Evolutionary conservation across 2,329 filamentous ascomycete species (phyloP).

Genomic region (Rutstroemia sp.): DNA sequence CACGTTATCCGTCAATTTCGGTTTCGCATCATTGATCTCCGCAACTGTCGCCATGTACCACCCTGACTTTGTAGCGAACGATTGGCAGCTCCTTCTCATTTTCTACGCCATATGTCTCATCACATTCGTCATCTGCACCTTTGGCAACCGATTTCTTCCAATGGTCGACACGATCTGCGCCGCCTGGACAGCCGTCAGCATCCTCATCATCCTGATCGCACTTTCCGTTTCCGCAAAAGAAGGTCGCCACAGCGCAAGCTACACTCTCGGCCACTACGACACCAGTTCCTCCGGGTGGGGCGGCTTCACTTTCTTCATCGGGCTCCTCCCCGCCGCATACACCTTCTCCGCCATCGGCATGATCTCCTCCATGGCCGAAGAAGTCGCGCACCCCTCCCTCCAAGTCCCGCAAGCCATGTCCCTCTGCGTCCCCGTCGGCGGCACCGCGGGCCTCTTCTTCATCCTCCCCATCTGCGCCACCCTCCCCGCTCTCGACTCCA

Average conservation of each 20-base stretch:
- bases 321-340: slow-evolving; percentile 50
- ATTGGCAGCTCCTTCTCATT: slow-evolving; percentile 64
- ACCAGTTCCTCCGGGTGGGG: slow-evolving; percentile 49
- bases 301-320: slow-evolving; percentile 55
- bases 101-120: slow-evolving; percentile 62
- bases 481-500: slow-evolving; percentile 38
- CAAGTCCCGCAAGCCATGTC: slow-evolving; percentile 41
- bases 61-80: slow-evolving; percentile 41
- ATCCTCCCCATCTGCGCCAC: slow-evolving; percentile 44
- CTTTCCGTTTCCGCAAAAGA: slow-evolving; percentile 46
- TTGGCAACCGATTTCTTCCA: slow-evolving; percentile 61
- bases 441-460: slow-evolving; percentile 43
- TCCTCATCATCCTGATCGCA: slow-evolving; percentile 49
- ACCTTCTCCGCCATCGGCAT: slow-evolving; percentile 54
- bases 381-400: slow-evolving; percentile 44
- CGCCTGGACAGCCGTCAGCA: slow-evolving; percentile 46
- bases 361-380: slow-evolving; percentile 56
- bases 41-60: slow-evolving; percentile 47
- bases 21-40: slow-evolving; percentile 48
- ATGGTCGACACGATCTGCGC: slow-evolving; percentile 52
- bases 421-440: slow-evolving; percentile 41
- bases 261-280: slow-evolving; percentile 51
- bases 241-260: slow-evolving; percentile 43
- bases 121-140: slow-evolving; percentile 57
- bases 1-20: slow-evolving; percentile 76